Evolutionary conservation across 208 protist species (phyloP).

Genomic region (Trypanosoma vivax): DNA sequence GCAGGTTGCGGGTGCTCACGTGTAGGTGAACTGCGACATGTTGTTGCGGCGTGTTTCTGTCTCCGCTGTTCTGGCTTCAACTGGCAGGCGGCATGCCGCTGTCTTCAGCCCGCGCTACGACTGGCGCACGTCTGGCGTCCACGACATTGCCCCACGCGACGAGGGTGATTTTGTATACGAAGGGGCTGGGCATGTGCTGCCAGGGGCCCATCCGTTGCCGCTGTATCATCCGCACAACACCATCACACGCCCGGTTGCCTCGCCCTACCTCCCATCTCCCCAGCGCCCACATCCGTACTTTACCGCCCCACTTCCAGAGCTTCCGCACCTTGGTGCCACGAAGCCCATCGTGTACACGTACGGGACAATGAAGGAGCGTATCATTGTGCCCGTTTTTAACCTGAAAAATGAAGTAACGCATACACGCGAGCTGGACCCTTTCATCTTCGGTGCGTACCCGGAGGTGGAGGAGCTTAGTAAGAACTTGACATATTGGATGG

Average conservation of each 20-base stretch:
- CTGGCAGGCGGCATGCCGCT: conserved; percentile 1
- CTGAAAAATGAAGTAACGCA: conserved; percentile 66
- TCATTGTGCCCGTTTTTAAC: conserved; percentile 81
- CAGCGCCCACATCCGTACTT: conserved; percentile 87
- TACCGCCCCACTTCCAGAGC: conserved; percentile 60
- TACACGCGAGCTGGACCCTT: conserved; percentile 86
- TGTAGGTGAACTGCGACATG: not conserved
- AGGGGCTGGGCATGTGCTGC: conserved; percentile 52
- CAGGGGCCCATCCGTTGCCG: conserved; percentile 81
- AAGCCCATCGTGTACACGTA: conserved; percentile 79
- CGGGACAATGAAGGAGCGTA: conserved; percentile 83
- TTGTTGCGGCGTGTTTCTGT: conserved; percentile 3
- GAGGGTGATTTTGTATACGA: conserved; percentile 74
- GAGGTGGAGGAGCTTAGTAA: conserved; percentile 66
- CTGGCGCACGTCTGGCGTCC: conserved; percentile 61
- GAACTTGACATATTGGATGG: conserved; percentile 82
- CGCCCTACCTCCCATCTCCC: conserved; percentile 84
- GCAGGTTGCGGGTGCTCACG: too few relatives aligned
- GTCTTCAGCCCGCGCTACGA: conserved; percentile 76
- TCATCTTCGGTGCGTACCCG: conserved; percentile 87
- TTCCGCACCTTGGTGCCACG: conserved; percentile 74
- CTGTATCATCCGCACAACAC: conserved; percentile 68
- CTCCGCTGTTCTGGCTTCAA: not conserved
- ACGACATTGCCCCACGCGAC: conserved; percentile 77
- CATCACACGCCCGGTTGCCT: conserved; percentile 68